These are phyloP conservation scores for Chrysanthemum makinoi DNA, from an alignment of 129 eudicot species.

Conservation along the genomic window DNA sequence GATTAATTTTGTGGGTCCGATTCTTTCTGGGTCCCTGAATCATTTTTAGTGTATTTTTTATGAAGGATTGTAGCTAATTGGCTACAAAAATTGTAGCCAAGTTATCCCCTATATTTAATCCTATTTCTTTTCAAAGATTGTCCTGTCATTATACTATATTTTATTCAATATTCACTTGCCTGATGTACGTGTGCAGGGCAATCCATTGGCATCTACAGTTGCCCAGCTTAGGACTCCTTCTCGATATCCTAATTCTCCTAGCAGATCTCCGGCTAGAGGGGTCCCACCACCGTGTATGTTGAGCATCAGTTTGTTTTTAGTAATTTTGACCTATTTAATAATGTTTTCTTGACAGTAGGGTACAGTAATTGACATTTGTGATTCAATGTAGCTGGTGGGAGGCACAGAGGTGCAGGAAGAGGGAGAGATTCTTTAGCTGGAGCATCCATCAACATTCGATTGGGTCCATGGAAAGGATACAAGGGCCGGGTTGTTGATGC, in stretches of 20 bases:
- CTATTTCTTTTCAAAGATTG: too few species aligned
- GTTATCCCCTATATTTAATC: too few species aligned
- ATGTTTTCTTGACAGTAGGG: background rate
- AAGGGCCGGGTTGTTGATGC: constrained; percentile 80
- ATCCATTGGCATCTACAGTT: constrained; percentile 49
- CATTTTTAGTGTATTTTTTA: too few species aligned
- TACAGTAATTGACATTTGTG: background rate
- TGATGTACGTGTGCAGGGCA: constrained; percentile 42
- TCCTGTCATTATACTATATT: too few species aligned
- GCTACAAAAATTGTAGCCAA: too few species aligned
- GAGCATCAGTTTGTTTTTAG: background rate
- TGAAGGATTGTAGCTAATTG: too few species aligned
- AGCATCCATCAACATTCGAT: constrained; percentile 48
- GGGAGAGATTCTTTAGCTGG: constrained; percentile 81
- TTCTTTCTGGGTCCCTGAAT: too few species aligned
- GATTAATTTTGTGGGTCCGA: too few species aligned
- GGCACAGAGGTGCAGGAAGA: constrained; percentile 78
- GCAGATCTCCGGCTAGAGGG: constrained; percentile 60
- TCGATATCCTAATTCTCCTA: constrained; percentile 62
- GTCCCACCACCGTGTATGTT: constrained; percentile 67
- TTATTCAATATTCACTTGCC: too few species aligned
- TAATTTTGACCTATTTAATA: too few species aligned
- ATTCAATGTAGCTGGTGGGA: constrained; percentile 65
- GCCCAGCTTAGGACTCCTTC: constrained; percentile 55
- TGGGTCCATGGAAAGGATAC: constrained; percentile 86